Evolutionary conservation across 2,329 filamentous ascomycete species (phyloP).

Genomic region (Aplosporella prunicola): DNA sequence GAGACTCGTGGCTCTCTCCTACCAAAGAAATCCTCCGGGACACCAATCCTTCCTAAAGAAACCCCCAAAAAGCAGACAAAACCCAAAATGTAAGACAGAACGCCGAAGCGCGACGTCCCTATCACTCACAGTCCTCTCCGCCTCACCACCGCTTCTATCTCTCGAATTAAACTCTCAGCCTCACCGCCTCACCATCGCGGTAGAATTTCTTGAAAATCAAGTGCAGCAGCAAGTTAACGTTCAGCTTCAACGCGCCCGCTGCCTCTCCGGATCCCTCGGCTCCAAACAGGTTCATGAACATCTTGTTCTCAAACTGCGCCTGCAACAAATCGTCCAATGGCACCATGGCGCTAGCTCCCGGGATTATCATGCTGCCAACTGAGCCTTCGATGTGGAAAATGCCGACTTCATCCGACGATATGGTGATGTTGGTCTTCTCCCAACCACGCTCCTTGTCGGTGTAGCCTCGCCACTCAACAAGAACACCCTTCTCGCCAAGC

Average conservation of each 20-base stretch:
- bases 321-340: conserved; percentile 89
- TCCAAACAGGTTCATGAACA: conserved; percentile 84
- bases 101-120: background rate
- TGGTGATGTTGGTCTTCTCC: conserved; percentile 88
- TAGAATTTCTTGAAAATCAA: conserved; percentile 99
- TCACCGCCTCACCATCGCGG: conserved; percentile 24
- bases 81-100: background rate
- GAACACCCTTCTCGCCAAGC: conserved; percentile 84
- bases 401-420: conserved; percentile 87
- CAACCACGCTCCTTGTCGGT: conserved; percentile 59
- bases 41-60: background rate
- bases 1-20: too few species aligned
- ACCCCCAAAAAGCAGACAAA: background rate
- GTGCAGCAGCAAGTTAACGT: conserved; percentile 94
- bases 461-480: conserved; percentile 85
- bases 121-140: background rate
- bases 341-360: conserved; percentile 79
- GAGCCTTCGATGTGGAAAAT: conserved; percentile 88
- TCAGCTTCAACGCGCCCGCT: conserved; percentile 57
- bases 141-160: background rate
- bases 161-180: background rate
- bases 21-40: background rate
- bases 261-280: conserved; percentile 10
- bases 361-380: conserved; percentile 88
- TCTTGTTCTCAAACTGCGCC: conserved; percentile 93